Base-by-base conservation (phyloP, 2,329 filamentous ascomycete genomes). In the Trichoderma pleuroti region DNA sequence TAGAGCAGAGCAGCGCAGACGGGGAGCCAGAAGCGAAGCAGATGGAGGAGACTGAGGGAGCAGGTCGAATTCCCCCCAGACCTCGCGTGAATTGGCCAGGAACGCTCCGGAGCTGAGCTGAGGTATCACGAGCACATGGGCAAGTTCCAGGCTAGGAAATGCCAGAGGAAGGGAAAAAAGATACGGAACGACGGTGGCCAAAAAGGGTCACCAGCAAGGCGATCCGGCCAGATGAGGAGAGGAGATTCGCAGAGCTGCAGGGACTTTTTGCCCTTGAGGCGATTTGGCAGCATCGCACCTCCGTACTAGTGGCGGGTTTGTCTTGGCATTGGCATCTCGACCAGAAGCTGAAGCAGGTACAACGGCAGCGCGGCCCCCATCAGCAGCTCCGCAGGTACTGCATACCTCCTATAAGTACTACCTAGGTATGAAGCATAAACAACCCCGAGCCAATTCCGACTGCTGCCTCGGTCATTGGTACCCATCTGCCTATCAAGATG, bases 281-380 rank as follows among this genome's bases (percentile, higher is more conserved):
- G 65, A 36, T 49, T 61, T 68, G 56, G 65, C 65, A 68, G 65
- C 65, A 66, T 66, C 52, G 63, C 36, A 34, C 65, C 36, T 46
- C 54, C 65, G 52, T 46, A 24, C 65, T 68, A 59, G 65, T 68
- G 34, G 42, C 54, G 42, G 66, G 56, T 60, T 57, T 57, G 63
- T 66, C 63, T 52, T 52, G 46, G 46, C 46, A 52, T 66, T 66
- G 63, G 63, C 63, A 66, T 66, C 56, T 34, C 39, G 39, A 42
- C 28, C 49, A 42, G 49, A 54, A 42, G 63, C 49, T 57, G 63
- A 66, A 57, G 49, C 63, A 57, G 63, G 63, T 66, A 66, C 49
- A 42, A 24, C n/a, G 32, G 16, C 57, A 59, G 11, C 34, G 32
- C 21, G 16, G 32, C n/a, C 32, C 57, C 57, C 14, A 42, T 39